Base-by-base conservation (phyloP, 2,329 filamentous ascomycete species). In the Trichophyton schoenleinii region DNA sequence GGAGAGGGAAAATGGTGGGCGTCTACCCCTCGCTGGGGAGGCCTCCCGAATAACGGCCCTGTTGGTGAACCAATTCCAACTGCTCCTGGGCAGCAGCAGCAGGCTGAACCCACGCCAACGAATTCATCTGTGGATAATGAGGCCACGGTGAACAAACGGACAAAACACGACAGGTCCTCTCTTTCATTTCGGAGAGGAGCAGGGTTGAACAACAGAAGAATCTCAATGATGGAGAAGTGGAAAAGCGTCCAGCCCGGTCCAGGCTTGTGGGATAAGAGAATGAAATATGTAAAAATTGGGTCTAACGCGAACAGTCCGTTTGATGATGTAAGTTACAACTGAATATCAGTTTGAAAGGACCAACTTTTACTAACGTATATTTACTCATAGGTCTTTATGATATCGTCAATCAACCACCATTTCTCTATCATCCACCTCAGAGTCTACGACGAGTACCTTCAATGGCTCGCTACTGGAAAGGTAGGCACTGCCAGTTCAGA, bases 391-490 rank as follows among this genome's bases (percentile, higher is more conserved):
- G 77, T 85, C 59, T 85, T 82, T 70, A 79, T 85, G 76, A 67
- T 85, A 57, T 85, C 83, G 11, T 81, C 81, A 25, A 74, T 85
- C 64, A 85, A 85, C 68, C 83, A 84, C 70, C 83, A 86, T 66
- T 75, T 85, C 63, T 78, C 80, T 61, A 78, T 86, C 57, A 69
- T 86, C 59, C 82, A 81, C 65, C 73, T 86, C 57, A 80, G 78
- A 36, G 76, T 86, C 52, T 82, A 85, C 68, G 72, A 73, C 25
- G 73, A 76, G 20, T 86, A 86, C 68, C 68, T 84, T 38, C 77
- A 80, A n/a, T 78, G 78, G 65, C 71, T 86, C 44, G 77, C 75
- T 9, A 73, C 73, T 3, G 81, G 80, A 6, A 67, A 68, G 15
- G 71, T 70, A 64, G 66, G 61, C 9, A 69, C 66, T 66, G 67